Percentiles rank a stretch among this genome's conserved stretches.
These are phyloP conservation scores for Coemansia sp. DNA, from an alignment of 192 early-diverging fungal genomes.

Conservation along the genomic window DNA sequence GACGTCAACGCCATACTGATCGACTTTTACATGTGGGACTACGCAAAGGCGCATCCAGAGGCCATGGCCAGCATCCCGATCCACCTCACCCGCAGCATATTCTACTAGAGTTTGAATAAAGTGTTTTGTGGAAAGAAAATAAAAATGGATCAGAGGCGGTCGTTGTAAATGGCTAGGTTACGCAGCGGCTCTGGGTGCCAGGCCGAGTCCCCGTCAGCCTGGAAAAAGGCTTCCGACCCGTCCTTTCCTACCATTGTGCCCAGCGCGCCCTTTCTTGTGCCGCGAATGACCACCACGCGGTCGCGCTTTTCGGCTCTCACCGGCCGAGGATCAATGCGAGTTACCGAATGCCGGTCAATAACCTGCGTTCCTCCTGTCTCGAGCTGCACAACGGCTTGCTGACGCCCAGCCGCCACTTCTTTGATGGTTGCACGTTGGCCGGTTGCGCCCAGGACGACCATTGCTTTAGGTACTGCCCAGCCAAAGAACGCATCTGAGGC, in stretches of 20 bases:
- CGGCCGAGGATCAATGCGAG: constrained; percentile 43
- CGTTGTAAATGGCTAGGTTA: constrained; percentile 43
- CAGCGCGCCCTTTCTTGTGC: constrained; percentile 58
- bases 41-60: constrained; percentile 66
- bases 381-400: constrained; percentile 51
- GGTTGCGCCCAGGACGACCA: constrained; percentile 36
- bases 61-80: constrained; percentile 60
- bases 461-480: constrained; percentile 51
- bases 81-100: constrained; percentile 65
- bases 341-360: constrained; percentile 37
- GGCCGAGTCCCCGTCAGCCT: constrained; percentile 51
- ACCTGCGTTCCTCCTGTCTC: constrained; percentile 52
- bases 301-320: constrained; percentile 71
- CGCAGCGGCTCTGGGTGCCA: constrained; percentile 50
- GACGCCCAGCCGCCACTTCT: constrained; percentile 57
- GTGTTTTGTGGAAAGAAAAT: neutral
- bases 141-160: constrained; percentile 19
- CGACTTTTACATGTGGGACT: constrained; percentile 91
- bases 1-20: constrained; percentile 73
- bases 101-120: constrained; percentile 48
- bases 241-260: constrained; percentile 73
- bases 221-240: constrained; percentile 73
- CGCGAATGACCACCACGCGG: constrained; percentile 68
- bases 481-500: constrained; percentile 54
- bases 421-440: constrained; percentile 55